Evolutionary conservation across 78 protist genomes (phyloP), one percentile per base, ranked within the genome.

Genomic region (Polysphondylium violaceum): DNA sequence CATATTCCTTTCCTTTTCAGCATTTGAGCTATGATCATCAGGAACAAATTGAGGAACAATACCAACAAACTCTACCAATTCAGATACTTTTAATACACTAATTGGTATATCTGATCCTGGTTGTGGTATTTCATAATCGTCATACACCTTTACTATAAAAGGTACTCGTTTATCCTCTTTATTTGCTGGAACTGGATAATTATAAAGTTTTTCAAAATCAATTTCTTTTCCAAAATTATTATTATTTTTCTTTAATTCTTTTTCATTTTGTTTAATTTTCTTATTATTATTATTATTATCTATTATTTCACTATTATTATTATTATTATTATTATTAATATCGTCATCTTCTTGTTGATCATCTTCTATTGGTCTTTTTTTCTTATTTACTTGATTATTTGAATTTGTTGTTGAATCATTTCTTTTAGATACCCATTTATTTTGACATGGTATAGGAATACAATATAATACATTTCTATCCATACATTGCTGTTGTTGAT

Each of bases 401-500:
- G 35, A 43, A 27, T 81, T 68, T 19, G 33, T 56, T 41, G 27
- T 64, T 5, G 25, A 59, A 29, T 71, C 58, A 43, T 43, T 59
- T 21, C 58, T 69, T 4, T 68, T 41, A 21, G 29, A 29, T 21
- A 59, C 23, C 91, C 91, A 83, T 16, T 83, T 47, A 69, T 69
- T 83, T 43, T 67, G 65, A 21, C 91, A 83, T 17, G 91, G 91
- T 27, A 83, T 58, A 35, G 91, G 91, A 4, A 83, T 69, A 59
- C 76, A 69, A 58, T 41, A 83, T 19, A 47, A 83, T 29, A 29
- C 19, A 2, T 19, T 7, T 44, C 63, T 83, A 40, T 83, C 79
- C 55, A 43, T n/a, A n/a, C n/a, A n/a, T n/a, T n/a, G n/a, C n/a
- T n/a, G n/a, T n/a, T n/a, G 69, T 41, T 77, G 41, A 3, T 33